Conservation (phyloP, 2,329 filamentous ascomycete species). For the Cladosporium phlei region DNA sequence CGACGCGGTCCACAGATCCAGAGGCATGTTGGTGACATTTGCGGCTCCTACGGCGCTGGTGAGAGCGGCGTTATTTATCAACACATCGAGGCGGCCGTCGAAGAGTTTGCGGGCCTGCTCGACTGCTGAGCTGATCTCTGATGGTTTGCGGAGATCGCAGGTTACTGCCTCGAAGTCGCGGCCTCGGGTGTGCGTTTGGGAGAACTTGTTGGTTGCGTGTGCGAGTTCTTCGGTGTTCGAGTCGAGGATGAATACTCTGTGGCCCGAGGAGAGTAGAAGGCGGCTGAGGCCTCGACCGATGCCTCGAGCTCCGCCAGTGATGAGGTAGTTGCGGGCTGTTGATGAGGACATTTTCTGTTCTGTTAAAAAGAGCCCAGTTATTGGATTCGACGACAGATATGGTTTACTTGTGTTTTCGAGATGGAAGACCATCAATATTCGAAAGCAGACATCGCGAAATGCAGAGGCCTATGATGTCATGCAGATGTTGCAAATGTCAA, state of each 20-base stretch:
- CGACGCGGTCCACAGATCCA: conserved; percentile 37
- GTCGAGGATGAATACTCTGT: conserved; percentile 40
- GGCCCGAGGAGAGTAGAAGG: conserved; percentile 35
- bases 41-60: conserved; percentile 33
- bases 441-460: too few species aligned
- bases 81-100: conserved; percentile 34
- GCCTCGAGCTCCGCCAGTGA: conserved; percentile 36
- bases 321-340: conserved; percentile 28
- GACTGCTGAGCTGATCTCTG: conserved; percentile 30
- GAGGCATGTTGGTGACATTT: conserved; percentile 29
- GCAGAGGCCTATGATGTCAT: too few species aligned
- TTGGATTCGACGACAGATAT: too few species aligned
- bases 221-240: conserved; percentile 35
- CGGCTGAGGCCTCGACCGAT: conserved; percentile 36
- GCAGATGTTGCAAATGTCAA: too few species aligned
- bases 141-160: conserved; percentile 26
- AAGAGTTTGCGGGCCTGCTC: conserved; percentile 32
- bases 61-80: conserved; percentile 42
- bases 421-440: too few species aligned
- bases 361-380: too few species aligned
- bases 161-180: conserved; percentile 20
- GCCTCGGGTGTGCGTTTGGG: conserved; percentile 15
- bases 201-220: conserved; percentile 32
- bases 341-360: conserved; percentile 4
- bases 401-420: too few species aligned